phyloP scores from a whole-genome alignment of 2,329 filamentous ascomycete genomes.

The Aureobasidium sp. region DNA sequence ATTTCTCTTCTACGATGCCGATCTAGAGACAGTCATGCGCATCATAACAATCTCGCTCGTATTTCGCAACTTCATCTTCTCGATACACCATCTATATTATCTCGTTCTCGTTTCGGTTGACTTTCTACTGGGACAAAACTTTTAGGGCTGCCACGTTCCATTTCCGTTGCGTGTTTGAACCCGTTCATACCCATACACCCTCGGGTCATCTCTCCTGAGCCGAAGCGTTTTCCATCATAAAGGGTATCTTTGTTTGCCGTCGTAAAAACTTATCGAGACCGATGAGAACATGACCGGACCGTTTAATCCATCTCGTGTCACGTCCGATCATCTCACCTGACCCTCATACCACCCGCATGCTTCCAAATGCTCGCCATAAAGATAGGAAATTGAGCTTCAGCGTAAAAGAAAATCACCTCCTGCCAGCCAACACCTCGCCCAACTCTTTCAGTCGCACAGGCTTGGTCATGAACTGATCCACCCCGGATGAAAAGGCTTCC shows the following conservation, averaged over 20 bases:
- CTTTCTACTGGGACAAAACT: too few species aligned
- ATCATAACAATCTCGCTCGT: not conserved
- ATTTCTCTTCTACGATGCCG: not conserved
- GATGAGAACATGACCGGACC: not conserved
- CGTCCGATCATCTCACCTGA: too few species aligned
- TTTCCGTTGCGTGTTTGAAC: too few species aligned
- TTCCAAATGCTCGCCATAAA: too few species aligned
- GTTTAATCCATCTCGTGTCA: not conserved
- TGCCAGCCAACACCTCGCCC: not conserved
- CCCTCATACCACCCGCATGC: too few species aligned
- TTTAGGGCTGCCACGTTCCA: too few species aligned
- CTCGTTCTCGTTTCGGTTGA: too few species aligned
- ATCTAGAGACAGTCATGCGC: not conserved
- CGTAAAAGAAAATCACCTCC: not conserved
- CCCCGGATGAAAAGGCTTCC: slow-evolving; percentile 20
- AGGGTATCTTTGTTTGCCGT: too few species aligned
- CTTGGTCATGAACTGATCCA: slow-evolving; percentile 25
- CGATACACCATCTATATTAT: not conserved
- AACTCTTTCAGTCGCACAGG: slow-evolving; percentile 15
- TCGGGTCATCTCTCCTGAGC: too few species aligned
- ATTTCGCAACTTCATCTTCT: not conserved
- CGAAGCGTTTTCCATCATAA: too few species aligned
- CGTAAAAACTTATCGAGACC: too few species aligned
- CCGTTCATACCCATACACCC: not conserved
- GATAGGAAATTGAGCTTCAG: too few species aligned